These are phyloP conservation scores for Gossypium lobatum DNA, from an alignment of 441 rosid species.

Conservation along the genomic window DNA sequence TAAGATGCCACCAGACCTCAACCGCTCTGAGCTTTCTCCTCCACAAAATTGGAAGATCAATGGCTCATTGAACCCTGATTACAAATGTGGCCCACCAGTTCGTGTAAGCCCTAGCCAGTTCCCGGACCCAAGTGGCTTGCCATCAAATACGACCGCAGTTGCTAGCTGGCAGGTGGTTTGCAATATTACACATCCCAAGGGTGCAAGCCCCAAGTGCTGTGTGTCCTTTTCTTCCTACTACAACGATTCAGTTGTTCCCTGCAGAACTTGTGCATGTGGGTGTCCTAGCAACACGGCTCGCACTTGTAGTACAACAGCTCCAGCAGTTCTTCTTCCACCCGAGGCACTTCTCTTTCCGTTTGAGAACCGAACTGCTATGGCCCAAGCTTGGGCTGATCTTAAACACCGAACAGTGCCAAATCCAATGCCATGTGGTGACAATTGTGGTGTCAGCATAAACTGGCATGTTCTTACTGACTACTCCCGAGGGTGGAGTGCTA, in stretches of 20 bases:
- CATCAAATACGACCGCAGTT: slow-evolving; percentile 50
- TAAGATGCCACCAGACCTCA: slow-evolving; percentile 87
- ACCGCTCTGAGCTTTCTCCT: slow-evolving; percentile 57
- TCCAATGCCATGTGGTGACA: slow-evolving; percentile 81
- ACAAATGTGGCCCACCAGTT: slow-evolving; percentile 73
- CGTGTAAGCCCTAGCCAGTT: slow-evolving; percentile 73
- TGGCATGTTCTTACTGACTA: slow-evolving; percentile 82
- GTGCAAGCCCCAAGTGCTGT: slow-evolving; percentile 60
- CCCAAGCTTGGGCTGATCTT: slow-evolving; percentile 58
- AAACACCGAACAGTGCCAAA: slow-evolving; percentile 52
- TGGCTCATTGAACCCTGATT: slow-evolving; percentile 74
- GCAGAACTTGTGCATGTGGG: slow-evolving; percentile 91
- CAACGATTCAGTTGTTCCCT: slow-evolving; percentile 83
- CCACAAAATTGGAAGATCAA: slow-evolving; percentile 84
- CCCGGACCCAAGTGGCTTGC: slow-evolving; percentile 57
- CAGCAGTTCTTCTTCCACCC: slow-evolving; percentile 73
- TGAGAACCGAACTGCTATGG: slow-evolving; percentile 59
- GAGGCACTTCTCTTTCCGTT: slow-evolving; percentile 75
- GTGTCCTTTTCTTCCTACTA: slow-evolving; percentile 89
- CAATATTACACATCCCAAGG: slow-evolving; percentile 69
- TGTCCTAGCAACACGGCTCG: slow-evolving; percentile 44
- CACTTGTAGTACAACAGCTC: slow-evolving; percentile 60
- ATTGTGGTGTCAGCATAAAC: slow-evolving; percentile 86
- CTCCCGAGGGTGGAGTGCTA: slow-evolving; percentile 71
- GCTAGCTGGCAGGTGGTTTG: slow-evolving; percentile 97